Evolutionary conservation across 176 grass and related monocot genomes (phyloP), one percentile per base, ranked within the genome.

Genomic region (Bromus sterilis): DNA sequence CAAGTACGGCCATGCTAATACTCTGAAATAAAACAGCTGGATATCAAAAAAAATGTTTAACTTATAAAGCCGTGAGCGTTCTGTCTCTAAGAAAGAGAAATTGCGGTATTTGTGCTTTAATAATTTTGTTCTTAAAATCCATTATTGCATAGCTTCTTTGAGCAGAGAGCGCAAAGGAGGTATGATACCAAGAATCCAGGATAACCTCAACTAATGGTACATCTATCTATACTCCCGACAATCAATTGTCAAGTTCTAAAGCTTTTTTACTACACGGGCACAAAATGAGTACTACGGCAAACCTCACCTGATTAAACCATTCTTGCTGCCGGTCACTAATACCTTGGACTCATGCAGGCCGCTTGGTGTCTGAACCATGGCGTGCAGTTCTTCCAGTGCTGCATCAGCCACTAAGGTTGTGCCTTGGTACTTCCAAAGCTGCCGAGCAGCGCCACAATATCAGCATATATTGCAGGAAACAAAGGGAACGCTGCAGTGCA

Each of bases 361-460:
- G 49, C 64, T 56, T 0, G 85, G 75, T 13, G 86, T 94, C 84
- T 94, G 88, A 84, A 88, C 36, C 28, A 56, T 56, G 1, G 75
- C 39, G 33, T 55, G 8, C 57, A 90, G 37, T 48, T 90, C 62
- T 72, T 88, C 88, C 31, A 94, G 21, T 24, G 88, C 85, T 62
- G 44, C 77, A 77, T 83, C 85, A 86, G 88, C 74, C 71, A 82
- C 42, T 23, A 25, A 74, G 10, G 7, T 3, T 41, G 91, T 83
- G 37, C n/a, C 39, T 39, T 76, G 76, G 78, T 88, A 94, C 55
- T 86, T 88, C 82, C 91, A 88, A 49, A 75, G 78, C 91, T 94
- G 75, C 36, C 32, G 56, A 25, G 24, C 32, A 62, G 23, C 43
- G 43, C 11, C 9, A 66, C 1, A 4, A n/a, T n/a, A 7, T 66